Percentiles rank a stretch among this genome's conserved stretches.
Evolutionary conservation across 495 filamentous ascomycete species (phyloP).

Genomic region (Aspergillus heteromorphus): DNA sequence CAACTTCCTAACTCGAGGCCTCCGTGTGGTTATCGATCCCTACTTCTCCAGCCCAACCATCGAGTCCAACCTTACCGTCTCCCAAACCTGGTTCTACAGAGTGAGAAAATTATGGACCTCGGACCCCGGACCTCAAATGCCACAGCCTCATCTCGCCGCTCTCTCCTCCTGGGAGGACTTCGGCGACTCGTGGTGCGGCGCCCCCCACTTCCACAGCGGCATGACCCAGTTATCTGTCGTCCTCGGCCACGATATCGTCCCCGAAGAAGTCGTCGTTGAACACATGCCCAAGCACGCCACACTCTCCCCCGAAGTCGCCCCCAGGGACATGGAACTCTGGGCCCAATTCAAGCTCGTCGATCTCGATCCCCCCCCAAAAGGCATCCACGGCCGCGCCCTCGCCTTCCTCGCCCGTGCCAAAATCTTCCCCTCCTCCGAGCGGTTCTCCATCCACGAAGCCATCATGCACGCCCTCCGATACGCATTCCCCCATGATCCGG

Average conservation of each 20-base stretch:
- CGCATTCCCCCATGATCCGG: conserved; percentile 23
- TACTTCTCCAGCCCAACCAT: conserved; percentile 27
- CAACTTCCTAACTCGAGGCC: conserved; percentile 32
- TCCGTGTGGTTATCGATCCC: conserved; percentile 37
- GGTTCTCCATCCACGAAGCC: conserved; percentile 23
- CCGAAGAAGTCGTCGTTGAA: conserved; percentile 45
- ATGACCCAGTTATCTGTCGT: conserved; percentile 36
- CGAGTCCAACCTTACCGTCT: conserved; percentile 3
- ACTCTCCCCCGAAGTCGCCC: conserved; percentile 30
- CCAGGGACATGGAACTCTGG: conserved; percentile 45
- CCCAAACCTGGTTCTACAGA: conserved; percentile 6
- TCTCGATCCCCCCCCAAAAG: too few relatives aligned
- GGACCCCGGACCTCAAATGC: too few relatives aligned
- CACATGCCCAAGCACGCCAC: conserved; percentile 35
- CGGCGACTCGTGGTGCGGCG: conserved; percentile 46
- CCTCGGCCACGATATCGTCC: conserved; percentile 33
- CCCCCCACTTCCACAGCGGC: conserved; percentile 21
- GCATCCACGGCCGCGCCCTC: background rate
- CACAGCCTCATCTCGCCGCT: conserved; percentile 15
- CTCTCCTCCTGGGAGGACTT: conserved; percentile 38
- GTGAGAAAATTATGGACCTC: background rate
- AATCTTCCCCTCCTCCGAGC: conserved; percentile 7
- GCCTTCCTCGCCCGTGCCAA: background rate
- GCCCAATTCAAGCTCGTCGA: conserved; percentile 25
- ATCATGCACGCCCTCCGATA: conserved; percentile 29